phyloP scores from a whole-genome alignment of 2,329 filamentous ascomycete genomes.

The Sphaerostilbella broomeana region DNA sequence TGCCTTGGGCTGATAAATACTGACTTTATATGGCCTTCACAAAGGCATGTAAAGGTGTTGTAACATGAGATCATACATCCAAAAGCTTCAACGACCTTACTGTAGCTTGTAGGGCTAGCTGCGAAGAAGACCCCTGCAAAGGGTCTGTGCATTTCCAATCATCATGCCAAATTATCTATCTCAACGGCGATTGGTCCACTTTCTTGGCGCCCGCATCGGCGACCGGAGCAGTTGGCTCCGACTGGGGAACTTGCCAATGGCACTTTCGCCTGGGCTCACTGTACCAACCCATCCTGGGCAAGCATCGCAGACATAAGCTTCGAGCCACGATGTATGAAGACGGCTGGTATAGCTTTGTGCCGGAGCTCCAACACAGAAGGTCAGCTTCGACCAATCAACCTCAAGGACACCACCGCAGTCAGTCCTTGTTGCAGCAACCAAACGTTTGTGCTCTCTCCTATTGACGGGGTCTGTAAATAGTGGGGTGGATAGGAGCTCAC shows the following conservation, averaged over 20 bases:
- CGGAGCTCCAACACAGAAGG: slow-evolving; percentile 50
- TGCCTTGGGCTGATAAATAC: no score
- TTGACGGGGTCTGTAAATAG: slow-evolving; percentile 9
- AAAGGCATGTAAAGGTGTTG: no score
- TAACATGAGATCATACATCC: slow-evolving; percentile 12
- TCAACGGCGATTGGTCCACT: slow-evolving; percentile 7
- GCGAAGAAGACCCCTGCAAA: slow-evolving; percentile 5
- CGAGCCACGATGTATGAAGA: slow-evolving; percentile 65
- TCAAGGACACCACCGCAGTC: slow-evolving; percentile 56
- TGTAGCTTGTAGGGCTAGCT: not conserved
- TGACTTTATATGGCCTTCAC: no score
- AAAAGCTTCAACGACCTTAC: not conserved
- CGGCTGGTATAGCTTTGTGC: slow-evolving; percentile 74
- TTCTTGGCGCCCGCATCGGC: slow-evolving; percentile 18
- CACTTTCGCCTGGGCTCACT: slow-evolving; percentile 24
- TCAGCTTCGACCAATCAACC: slow-evolving; percentile 37
- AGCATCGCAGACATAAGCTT: slow-evolving; percentile 5
- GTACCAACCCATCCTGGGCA: no score
- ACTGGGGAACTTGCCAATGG: slow-evolving; percentile 19
- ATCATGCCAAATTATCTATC: slow-evolving; percentile 10
- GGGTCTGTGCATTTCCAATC: slow-evolving; percentile 1
- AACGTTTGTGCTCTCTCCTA: slow-evolving; percentile 41
- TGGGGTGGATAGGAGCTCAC: slow-evolving; percentile 20
- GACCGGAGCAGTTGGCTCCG: slow-evolving; percentile 25
- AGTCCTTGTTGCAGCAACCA: slow-evolving; percentile 62